Conservation (phyloP, 345 rosid genomes). For the Boechera retrofracta region DNA sequence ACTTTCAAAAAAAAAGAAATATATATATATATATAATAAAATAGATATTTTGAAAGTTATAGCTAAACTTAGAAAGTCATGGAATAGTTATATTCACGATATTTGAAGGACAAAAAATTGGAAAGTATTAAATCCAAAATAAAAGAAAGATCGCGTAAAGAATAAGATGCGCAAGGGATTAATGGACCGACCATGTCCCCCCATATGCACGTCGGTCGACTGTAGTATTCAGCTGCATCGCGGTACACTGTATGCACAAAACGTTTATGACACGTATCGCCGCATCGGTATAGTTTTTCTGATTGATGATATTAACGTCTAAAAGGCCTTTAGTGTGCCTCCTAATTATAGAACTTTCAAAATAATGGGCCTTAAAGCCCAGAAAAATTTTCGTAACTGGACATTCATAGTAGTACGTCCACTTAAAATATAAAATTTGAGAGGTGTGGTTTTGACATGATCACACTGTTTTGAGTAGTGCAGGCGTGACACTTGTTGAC, state of each 20-base stretch:
- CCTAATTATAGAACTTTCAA: not conserved
- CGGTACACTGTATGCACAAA: not conserved
- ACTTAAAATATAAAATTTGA: too few species aligned
- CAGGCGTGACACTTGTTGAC: conserved; percentile 14
- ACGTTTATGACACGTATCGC: not conserved
- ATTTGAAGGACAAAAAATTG: not conserved
- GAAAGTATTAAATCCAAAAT: not conserved
- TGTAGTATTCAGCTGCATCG: conserved; percentile 23
- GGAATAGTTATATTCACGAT: not conserved
- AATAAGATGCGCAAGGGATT: conserved; percentile 31
- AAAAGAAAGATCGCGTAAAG: not conserved
- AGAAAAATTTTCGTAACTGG: not conserved
- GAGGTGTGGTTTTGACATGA: too few species aligned
- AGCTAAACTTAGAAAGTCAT: not conserved
- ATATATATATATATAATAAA: not conserved
- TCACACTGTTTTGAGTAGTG: not conserved
- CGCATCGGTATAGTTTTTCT: not conserved
- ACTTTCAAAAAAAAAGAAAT: too few species aligned
- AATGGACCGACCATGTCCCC: conserved; percentile 38
- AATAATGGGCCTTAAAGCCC: conserved; percentile 1
- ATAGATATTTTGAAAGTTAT: conserved; percentile 15
- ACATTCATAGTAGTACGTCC: not conserved
- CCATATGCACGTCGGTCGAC: conserved; percentile 32
- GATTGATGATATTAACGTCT: not conserved
- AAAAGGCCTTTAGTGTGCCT: not conserved